These are phyloP conservation scores for Panicum hallii DNA, from an alignment of 202 grass and related monocot genomes.

Conservation along the genomic window DNA sequence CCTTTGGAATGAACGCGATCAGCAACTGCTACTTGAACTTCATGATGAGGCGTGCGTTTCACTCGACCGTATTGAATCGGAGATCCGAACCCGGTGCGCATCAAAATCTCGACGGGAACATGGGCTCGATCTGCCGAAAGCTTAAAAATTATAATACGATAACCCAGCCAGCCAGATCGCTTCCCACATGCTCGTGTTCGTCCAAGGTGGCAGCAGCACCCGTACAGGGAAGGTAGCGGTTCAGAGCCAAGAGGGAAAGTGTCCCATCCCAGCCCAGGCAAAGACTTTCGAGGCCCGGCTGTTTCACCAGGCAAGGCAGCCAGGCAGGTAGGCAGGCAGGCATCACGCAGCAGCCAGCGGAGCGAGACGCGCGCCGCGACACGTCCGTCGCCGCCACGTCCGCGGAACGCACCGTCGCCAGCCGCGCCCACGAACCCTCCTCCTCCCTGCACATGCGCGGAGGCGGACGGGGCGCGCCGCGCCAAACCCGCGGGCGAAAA, in stretches of 20 bases:
- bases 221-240: neutral
- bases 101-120: neutral
- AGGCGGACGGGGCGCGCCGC: neutral
- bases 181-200: neutral
- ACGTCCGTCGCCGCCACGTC: neutral
- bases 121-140: neutral
- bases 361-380: neutral
- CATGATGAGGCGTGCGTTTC: too few relatives aligned
- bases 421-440: neutral
- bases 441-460: neutral
- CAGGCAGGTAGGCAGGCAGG: neutral
- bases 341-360: neutral
- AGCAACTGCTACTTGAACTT: too few relatives aligned
- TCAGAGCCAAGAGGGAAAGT: neutral
- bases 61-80: too few relatives aligned
- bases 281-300: neutral
- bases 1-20: too few relatives aligned
- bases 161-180: neutral
- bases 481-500: neutral
- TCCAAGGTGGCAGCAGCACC: neutral
- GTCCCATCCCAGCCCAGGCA: neutral
- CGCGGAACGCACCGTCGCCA: neutral
- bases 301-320: neutral
- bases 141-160: too few relatives aligned
- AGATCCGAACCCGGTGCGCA: too few relatives aligned